Conservation (phyloP, 2,329 filamentous ascomycete genomes). For the Rutstroemia sp. region DNA sequence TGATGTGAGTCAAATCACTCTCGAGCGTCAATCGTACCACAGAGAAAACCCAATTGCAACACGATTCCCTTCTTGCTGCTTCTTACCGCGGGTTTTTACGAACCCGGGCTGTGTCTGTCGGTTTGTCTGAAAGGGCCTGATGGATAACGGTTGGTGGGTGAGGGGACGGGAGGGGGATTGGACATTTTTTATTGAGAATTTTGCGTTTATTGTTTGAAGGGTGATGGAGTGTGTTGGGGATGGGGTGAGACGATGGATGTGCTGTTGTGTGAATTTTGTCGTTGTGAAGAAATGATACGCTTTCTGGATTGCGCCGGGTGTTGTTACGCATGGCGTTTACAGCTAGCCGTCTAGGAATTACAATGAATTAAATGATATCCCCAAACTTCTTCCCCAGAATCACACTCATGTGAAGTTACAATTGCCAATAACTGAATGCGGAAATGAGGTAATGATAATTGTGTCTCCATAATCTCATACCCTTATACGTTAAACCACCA, state of each 20-base stretch:
- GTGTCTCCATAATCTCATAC: not conserved
- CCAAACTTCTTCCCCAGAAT: too few relatives aligned
- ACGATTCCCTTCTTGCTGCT: slow-evolving; percentile 42
- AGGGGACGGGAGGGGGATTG: slow-evolving; percentile 39
- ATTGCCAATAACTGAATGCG: not conserved
- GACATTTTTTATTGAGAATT: slow-evolving; percentile 37
- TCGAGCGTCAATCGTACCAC: slow-evolving; percentile 30
- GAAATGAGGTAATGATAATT: not conserved
- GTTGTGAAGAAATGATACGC: too few relatives aligned
- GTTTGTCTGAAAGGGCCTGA: slow-evolving; percentile 25
- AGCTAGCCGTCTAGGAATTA: slow-evolving; percentile 5
- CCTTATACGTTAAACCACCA: not conserved
- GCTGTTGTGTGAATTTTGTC: too few relatives aligned
- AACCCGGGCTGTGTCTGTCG: slow-evolving; percentile 11
- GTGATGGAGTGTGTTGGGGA: not conserved
- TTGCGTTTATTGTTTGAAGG: not conserved
- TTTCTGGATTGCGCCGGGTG: too few relatives aligned
- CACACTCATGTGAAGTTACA: too few relatives aligned
- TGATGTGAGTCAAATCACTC: slow-evolving; percentile 26
- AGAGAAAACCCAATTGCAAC: slow-evolving; percentile 64
- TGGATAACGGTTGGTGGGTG: slow-evolving; percentile 19
- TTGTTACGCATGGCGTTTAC: not conserved
- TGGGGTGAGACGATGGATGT: not conserved
- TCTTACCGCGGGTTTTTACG: slow-evolving; percentile 30
- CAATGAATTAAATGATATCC: not conserved